Base-by-base conservation (phyloP, 1,139 yeast genomes). In the Suhomyces atakaporum region DNA sequence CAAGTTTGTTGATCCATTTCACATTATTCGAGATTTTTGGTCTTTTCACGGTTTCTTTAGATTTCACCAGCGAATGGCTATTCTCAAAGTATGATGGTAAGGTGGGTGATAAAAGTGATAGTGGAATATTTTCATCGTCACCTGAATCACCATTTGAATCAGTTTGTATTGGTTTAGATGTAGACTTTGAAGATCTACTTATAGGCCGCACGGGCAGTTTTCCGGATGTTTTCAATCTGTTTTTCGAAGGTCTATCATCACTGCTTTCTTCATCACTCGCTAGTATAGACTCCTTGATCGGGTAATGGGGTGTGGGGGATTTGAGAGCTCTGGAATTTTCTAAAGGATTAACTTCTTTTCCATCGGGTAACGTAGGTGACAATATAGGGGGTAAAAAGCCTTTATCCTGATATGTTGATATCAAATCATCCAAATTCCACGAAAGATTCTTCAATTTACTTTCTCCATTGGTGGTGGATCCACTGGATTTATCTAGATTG, bases 401-500 rank as follows among this genome's bases (percentile, higher is more conserved):
- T n/a, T 51, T 44, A 5, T 64, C 65, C 20, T 58, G 54, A 46
- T 68, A 70, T n/a, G 64, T 54, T 16, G 53, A 27, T 19, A 69
- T 39, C 58, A 71, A 54, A 16, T 70, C 74, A 29, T 70, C 73
- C 33, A 71, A 45, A 43, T 67, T 68, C 76, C 77, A 71, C 6
- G 56, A 42, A 3, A 48, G 43, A 22, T 35, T 41, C 23, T 43
- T 44, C 24, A 35, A 33, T 15, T 45, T 45, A 28, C 25, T 16
- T 9, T 35, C 32, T 7, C 29, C 21, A 29, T 27, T 11, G 9
- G 26, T 11, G 11, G 16, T 27, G 16, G 36, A 10, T 7, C 7
- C 20, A 18, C 8, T 18, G 20, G 22, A 18, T 18, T 35, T 38
- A 5, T 35, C 37, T 4, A 35, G 24, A 31, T n/a, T 50, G 23